phyloP scores from a whole-genome alignment of 208 protist species.

The Acanthamoeba sp. region DNA sequence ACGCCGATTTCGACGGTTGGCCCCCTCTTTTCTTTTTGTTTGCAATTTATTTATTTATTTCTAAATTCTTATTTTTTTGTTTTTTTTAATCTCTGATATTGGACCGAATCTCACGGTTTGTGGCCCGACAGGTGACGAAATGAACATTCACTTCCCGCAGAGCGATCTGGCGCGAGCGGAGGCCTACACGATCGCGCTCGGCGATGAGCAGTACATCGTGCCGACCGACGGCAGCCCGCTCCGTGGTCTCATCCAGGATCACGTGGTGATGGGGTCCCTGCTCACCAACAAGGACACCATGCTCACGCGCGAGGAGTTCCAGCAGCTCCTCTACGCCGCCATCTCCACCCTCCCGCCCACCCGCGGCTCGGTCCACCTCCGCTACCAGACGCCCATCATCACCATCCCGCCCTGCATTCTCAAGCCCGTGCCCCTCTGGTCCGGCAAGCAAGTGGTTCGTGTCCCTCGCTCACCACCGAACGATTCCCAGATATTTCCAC shows the following conservation, averaged over 20 bases:
- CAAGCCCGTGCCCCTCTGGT: slow-evolving; percentile 96
- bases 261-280: slow-evolving; percentile 97
- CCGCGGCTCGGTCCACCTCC: neutral
- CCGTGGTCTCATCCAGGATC: slow-evolving; percentile 99
- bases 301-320: slow-evolving; percentile 94
- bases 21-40: neutral
- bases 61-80: neutral
- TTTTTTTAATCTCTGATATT: too few relatives aligned
- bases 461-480: too few relatives aligned
- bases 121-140: slow-evolving; percentile 99
- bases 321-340: slow-evolving; percentile 95
- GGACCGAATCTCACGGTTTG: too few relatives aligned
- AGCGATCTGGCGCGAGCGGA: slow-evolving; percentile 95
- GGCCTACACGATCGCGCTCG: slow-evolving; percentile 95
- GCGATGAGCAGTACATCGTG: slow-evolving; percentile 97
- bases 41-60: neutral
- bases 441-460: slow-evolving; percentile 98
- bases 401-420: slow-evolving; percentile 94
- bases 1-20: slow-evolving; percentile 99
- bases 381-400: slow-evolving; percentile 86
- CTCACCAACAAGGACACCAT: slow-evolving; percentile 98
- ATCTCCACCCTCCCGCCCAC: slow-evolving; percentile 82
- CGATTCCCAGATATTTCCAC: too few relatives aligned
- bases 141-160: slow-evolving; percentile 99
- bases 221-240: slow-evolving; percentile 97